Conservation (phyloP, 768 basidiomycete genomes). For the Cantharellus cinnabarinus region DNA sequence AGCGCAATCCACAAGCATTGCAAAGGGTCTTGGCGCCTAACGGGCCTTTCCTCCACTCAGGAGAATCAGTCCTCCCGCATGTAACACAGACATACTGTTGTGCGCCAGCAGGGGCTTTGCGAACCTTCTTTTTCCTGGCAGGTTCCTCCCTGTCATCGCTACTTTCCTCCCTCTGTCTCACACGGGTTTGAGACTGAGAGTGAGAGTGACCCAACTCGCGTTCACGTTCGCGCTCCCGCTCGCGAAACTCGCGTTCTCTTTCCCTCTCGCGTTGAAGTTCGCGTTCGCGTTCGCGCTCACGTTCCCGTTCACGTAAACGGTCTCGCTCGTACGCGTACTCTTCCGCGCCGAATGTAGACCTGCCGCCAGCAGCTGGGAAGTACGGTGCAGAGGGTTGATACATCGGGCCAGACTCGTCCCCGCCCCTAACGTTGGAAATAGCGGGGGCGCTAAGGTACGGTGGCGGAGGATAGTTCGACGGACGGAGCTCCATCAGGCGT, state of each 20-base stretch:
- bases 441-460: slow-evolving; percentile 1
- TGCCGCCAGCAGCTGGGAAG: too few species aligned
- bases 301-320: too few species aligned
- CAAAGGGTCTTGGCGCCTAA: slow-evolving; percentile 93
- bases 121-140: not conserved
- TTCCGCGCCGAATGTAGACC: too few species aligned
- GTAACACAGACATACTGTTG: slow-evolving; percentile 71
- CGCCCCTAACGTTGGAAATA: not conserved
- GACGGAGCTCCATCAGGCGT: slow-evolving; percentile 16
- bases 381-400: too few species aligned
- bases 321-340: too few species aligned
- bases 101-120: slow-evolving; percentile 6
- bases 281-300: too few species aligned
- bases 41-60: slow-evolving; percentile 95
- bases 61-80: slow-evolving; percentile 88
- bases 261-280: too few species aligned
- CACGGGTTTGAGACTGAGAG: not conserved
- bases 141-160: not conserved
- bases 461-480: not conserved
- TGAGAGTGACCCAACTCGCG: not conserved
- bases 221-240: not conserved
- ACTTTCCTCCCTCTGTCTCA: not conserved
- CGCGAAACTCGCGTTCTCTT: not conserved
- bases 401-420: not conserved
- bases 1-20: slow-evolving; percentile 86